Base-by-base conservation (phyloP, 1,284 basidiomycete species). In the Coniferiporia sulphurascens region DNA sequence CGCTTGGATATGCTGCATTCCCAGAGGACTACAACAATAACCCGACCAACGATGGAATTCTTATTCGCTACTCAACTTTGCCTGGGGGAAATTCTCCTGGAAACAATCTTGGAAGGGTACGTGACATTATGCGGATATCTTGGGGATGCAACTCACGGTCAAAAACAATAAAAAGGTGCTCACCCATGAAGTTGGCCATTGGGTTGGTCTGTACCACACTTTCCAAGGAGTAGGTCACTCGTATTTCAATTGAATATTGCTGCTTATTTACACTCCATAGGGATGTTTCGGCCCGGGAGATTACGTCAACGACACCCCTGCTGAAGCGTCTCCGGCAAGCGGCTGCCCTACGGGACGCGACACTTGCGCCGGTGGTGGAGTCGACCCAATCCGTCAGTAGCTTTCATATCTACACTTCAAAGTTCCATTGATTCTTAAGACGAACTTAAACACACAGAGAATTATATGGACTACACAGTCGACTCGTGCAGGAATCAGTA, bases 91-190 rank as follows among this genome's bases (percentile, higher is more conserved):
- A 71, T 27, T 51, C 59, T n/a, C 67, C 69, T 22, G 71, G 72
- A 56, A 82, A 79, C 70, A 75, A 83, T 67, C 66, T 75, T 60
- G 81, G 81, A 55, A 74, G 64, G 64, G 67, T 68, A 48, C 3
- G 63, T 38, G 41, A n/a, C 10, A 12, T 43, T n/a, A 13, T 43
- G 41, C 41, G n/a, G 3, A 13, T 43, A 43, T 43, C n/a, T 12
- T 13, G 10, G 41, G n/a, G 41, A 32, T 6, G 9, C 4, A 13
- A 32, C 27, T 27, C 27, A 32, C 10, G 35, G 27, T 52, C 8
- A 52, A 27, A n/a, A 38, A 52, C 13, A 10, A 13, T 9, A 3
- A 13, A 10, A 32, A 52, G 50, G 32, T 32, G 10, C 50, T 52
- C 17, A 32, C 32, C 13, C 50, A 52, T 52, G 50, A 52, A 34